Conservation (phyloP, 2,329 filamentous ascomycete genomes). For the Diaporthe nobilis region DNA sequence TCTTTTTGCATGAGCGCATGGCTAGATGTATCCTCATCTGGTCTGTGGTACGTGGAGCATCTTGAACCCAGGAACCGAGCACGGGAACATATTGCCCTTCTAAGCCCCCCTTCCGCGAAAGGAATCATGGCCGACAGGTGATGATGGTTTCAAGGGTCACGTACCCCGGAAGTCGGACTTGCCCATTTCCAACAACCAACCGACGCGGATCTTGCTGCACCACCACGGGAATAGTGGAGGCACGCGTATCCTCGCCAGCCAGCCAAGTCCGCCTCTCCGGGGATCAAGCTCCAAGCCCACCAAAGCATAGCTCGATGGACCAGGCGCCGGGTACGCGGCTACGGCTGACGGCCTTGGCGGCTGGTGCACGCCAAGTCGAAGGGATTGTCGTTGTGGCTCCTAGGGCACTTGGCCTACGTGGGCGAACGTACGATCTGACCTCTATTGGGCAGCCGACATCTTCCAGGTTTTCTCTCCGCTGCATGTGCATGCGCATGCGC, state of each 20-base stretch:
- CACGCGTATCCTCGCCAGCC: not conserved
- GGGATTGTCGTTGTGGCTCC: slow-evolving; percentile 30
- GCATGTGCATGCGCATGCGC: slow-evolving; percentile 4
- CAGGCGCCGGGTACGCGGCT: slow-evolving; percentile 26
- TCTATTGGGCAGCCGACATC: slow-evolving; percentile 9
- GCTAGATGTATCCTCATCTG: not conserved
- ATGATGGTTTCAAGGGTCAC: not conserved
- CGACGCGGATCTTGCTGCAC: not conserved
- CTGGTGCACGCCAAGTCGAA: slow-evolving; percentile 34
- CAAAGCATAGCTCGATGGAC: not conserved
- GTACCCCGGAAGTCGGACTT: not conserved
- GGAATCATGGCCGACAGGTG: not conserved
- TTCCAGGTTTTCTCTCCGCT: slow-evolving; percentile 5
- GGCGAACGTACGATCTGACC: slow-evolving; percentile 29
- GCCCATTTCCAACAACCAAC: not conserved
- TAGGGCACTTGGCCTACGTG: slow-evolving; percentile 27
- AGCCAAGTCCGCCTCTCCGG: not conserved
- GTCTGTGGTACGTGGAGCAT: not conserved
- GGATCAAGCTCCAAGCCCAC: slow-evolving; percentile 29
- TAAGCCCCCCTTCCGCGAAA: not conserved
- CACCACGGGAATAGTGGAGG: not conserved
- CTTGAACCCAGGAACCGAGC: not conserved
- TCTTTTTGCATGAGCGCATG: not conserved
- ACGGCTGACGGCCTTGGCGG: slow-evolving; percentile 27
- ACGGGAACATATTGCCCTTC: not conserved